Percentiles rank a stretch among this genome's conserved stretches.
phyloP scores from a whole-genome alignment of 768 basidiomycete genomes.

The Antrodiella citrinella region DNA sequence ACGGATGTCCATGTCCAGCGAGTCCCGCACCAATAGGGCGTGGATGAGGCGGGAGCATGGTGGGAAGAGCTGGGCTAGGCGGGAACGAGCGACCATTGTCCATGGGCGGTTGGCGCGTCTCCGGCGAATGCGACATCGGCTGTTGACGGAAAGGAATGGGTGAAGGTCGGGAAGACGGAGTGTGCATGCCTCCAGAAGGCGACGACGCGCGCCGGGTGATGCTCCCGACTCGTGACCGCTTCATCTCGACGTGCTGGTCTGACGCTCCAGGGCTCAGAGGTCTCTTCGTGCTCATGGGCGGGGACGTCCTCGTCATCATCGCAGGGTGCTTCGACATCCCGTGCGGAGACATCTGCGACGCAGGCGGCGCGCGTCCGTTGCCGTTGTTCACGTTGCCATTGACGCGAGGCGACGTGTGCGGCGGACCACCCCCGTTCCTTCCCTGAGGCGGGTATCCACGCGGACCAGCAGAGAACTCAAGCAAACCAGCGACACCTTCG shows the following conservation, averaged over 20 bases:
- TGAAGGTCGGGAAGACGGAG: too few species aligned
- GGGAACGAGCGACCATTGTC: conserved; percentile 20
- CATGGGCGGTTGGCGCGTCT: conserved; percentile 37
- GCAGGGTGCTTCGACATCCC: conserved; percentile 30
- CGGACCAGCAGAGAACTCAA: conserved; percentile 33
- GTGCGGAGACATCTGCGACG: conserved; percentile 14
- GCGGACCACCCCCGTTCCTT: conserved; percentile 7
- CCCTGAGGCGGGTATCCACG: conserved; percentile 5
- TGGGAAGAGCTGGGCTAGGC: conserved; percentile 46
- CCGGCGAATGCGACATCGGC: conserved; percentile 61
- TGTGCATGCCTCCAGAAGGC: conserved; percentile 30
- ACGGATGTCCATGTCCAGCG: conserved; percentile 10
- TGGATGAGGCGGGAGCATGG: conserved; percentile 66
- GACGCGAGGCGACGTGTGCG: conserved; percentile 4
- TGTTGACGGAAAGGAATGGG: conserved; percentile 71
- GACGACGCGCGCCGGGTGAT: conserved; percentile 11
- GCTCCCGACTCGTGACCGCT: conserved; percentile 56
- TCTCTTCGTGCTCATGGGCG: conserved; percentile 55
- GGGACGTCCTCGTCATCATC: conserved; percentile 55
- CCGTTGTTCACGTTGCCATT: background rate
- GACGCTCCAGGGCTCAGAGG: conserved; percentile 62
- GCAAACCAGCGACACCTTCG: conserved; percentile 64
- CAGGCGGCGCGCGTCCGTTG: conserved; percentile 20
- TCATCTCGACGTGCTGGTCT: conserved; percentile 42
- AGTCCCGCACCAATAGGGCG: conserved; percentile 56